Evolutionary conservation across 106 monocot species (phyloP), one percentile per base, ranked within the genome.

Genomic region (Apostasia shenzhenica): DNA sequence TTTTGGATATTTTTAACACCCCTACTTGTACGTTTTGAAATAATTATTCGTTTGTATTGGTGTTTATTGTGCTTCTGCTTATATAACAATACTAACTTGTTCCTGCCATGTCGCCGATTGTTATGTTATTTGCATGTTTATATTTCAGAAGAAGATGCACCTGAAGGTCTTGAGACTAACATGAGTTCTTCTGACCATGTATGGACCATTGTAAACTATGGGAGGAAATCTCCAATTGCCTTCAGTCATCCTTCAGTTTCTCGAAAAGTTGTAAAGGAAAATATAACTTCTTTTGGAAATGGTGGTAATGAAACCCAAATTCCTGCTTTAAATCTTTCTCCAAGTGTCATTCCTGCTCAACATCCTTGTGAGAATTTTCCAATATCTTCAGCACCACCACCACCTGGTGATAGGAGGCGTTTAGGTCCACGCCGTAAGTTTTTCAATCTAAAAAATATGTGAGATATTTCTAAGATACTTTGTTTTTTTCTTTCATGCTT

Each of bases 391-490:
- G 58, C 79, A 57, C 61, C 78, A 47, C 75, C 78, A 26, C 65
- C 75, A 42, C 83, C 71, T 64, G 41, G 58, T 67, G 79, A 79
- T 57, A 75, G 61, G 8, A 88, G 76, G 70, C 78, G 83, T 41
- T 73, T 76, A 11, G 88, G 88, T 42, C 83, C 83, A 60, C 81
- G 88, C 37, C 88, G 88, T 88, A 88, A 81, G 88, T 81, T 75
- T 69, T 53, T 37, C 11, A 1, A 41, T 58, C 54, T n/a, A 5
- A 7, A 6, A 54, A 14, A 2, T 47, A 26, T 26, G 26, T 44
- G 62, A 45, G 45, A 62, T 5, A 62, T n/a, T 62, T 62, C 41
- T 45, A 62, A 12, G 9, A 3, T 54, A 41, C 14, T 69, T 72
- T 63, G 11, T 46, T 41, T 55, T 57, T 14, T 14, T 49, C 55